phyloP scores from a whole-genome alignment of 192 early-diverging fungal species.

The Blastocladiella britannica region DNA sequence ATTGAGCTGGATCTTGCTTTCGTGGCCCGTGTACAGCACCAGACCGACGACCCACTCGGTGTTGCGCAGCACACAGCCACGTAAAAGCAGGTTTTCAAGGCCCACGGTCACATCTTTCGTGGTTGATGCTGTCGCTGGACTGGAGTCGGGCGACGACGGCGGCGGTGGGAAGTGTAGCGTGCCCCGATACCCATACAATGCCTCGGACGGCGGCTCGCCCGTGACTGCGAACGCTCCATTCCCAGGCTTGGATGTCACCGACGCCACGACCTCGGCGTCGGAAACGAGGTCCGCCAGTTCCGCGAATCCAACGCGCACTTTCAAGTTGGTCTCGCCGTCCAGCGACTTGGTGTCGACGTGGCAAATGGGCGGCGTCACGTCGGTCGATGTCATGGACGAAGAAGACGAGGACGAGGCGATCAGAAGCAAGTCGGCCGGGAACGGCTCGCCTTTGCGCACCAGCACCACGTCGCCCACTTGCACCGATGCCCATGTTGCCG shows the following conservation, averaged over 20 bases:
- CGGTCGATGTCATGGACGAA: no score
- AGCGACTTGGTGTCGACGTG: constrained; percentile 94
- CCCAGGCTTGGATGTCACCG: not conserved
- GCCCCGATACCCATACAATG: not conserved
- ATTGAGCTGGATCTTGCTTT: constrained; percentile 96
- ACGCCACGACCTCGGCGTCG: constrained; percentile 15
- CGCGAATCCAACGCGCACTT: constrained; percentile 48
- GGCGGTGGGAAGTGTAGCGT: not conserved
- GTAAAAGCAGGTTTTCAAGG: constrained; percentile 60
- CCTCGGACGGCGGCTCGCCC: not conserved
- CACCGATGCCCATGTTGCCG: constrained; percentile 57
- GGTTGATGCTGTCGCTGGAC: constrained; percentile 12
- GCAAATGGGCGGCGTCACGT: constrained; percentile 50
- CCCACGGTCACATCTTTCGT: constrained; percentile 42
- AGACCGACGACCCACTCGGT: constrained; percentile 73
- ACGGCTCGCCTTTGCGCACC: constrained; percentile 56
- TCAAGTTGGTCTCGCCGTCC: constrained; percentile 96
- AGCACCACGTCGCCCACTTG: constrained; percentile 76
- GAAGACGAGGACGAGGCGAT: constrained; percentile 59
- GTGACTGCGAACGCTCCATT: not conserved
- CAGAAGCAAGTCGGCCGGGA: constrained; percentile 83
- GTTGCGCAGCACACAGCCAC: constrained; percentile 82
- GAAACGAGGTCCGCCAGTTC: constrained; percentile 37
- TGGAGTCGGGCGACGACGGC: not conserved
- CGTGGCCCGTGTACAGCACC: constrained; percentile 71